These are phyloP conservation scores for Verruconis gallopava DNA, from an alignment of 2,329 filamentous ascomycete species.

Conservation along the genomic window DNA sequence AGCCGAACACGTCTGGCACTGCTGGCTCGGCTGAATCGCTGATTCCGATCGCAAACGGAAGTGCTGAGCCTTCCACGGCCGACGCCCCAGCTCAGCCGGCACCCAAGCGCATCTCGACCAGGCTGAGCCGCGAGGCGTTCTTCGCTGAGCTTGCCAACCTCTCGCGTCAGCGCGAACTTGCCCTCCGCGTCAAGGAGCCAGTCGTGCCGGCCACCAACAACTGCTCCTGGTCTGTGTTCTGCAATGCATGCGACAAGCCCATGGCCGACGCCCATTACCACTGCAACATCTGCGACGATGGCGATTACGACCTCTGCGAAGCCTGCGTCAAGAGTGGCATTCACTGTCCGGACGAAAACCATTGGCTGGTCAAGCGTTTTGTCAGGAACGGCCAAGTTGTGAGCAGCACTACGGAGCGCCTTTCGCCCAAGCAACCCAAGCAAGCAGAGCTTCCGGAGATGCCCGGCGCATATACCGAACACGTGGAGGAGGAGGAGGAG, in stretches of 20 bases:
- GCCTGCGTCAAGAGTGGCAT: conserved; percentile 62
- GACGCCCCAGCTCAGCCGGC: background rate
- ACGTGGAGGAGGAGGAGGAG: conserved; percentile 25
- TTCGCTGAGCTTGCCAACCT: conserved; percentile 20
- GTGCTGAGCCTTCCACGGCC: conserved; percentile 1
- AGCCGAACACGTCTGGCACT: background rate
- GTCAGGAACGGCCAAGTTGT: conserved; percentile 67
- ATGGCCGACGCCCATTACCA: conserved; percentile 83
- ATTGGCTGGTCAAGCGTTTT: conserved; percentile 91
- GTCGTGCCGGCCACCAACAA: conserved; percentile 8
- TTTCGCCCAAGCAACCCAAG: conserved; percentile 46
- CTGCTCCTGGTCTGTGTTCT: conserved; percentile 67
- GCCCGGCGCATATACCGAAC: conserved; percentile 32
- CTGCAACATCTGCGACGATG: conserved; percentile 83
- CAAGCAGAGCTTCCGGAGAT: conserved; percentile 21
- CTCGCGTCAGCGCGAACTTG: conserved; percentile 17
- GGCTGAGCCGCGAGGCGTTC: conserved; percentile 13
- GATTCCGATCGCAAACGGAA: background rate
- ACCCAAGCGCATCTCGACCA: conserved; percentile 14
- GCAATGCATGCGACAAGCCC: conserved; percentile 73
- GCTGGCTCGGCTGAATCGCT: conserved; percentile 1
- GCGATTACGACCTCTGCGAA: conserved; percentile 88
- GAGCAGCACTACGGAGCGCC: conserved; percentile 73
- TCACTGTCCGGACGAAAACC: conserved; percentile 62
- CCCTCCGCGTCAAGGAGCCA: conserved; percentile 27